These are phyloP conservation scores for Stagonosporopsis chrysanthemi DNA, from an alignment of 2,329 filamentous ascomycete genomes.

Conservation along the genomic window DNA sequence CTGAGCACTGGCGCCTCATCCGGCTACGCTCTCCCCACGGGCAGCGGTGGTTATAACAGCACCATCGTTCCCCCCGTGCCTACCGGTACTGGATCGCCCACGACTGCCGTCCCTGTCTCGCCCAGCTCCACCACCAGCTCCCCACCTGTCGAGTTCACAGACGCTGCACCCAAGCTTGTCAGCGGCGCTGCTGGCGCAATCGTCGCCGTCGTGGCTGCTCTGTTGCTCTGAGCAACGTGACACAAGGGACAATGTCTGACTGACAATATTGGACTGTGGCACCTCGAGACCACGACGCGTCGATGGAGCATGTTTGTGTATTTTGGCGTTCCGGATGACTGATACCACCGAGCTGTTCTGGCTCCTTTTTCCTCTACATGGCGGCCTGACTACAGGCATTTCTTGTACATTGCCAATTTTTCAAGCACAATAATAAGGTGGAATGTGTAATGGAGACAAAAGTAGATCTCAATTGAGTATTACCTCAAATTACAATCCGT, in stretches of 20 bases:
- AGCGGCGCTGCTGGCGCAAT: slow-evolving; percentile 33
- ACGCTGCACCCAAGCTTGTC: slow-evolving; percentile 30
- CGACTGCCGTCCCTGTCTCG: slow-evolving; percentile 22
- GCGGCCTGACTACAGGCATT: slow-evolving; percentile 12
- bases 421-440: slow-evolving; percentile 1
- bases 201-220: slow-evolving; percentile 29
- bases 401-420: slow-evolving; percentile 25
- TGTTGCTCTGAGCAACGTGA: slow-evolving; percentile 34
- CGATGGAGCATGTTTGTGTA: slow-evolving; percentile 13
- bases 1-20: slow-evolving; percentile 19
- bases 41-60: slow-evolving; percentile 24
- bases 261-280: slow-evolving; percentile 1
- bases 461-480: slow-evolving; percentile 6
- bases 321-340: slow-evolving; percentile 23
- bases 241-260: slow-evolving; percentile 1
- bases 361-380: slow-evolving; percentile 11
- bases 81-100: slow-evolving; percentile 14
- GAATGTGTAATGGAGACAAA: slow-evolving; percentile 7
- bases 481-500: neutral
- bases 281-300: neutral
- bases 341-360: slow-evolving; percentile 27
- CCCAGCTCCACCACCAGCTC: slow-evolving; percentile 24
- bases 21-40: slow-evolving; percentile 24
- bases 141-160: slow-evolving; percentile 28
- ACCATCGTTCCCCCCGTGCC: slow-evolving; percentile 6